Percentiles rank a stretch among this genome's conserved stretches.
These are phyloP conservation scores for Pontederia crassipes DNA, from an alignment of 176 grass and related monocot species.

Conservation along the genomic window DNA sequence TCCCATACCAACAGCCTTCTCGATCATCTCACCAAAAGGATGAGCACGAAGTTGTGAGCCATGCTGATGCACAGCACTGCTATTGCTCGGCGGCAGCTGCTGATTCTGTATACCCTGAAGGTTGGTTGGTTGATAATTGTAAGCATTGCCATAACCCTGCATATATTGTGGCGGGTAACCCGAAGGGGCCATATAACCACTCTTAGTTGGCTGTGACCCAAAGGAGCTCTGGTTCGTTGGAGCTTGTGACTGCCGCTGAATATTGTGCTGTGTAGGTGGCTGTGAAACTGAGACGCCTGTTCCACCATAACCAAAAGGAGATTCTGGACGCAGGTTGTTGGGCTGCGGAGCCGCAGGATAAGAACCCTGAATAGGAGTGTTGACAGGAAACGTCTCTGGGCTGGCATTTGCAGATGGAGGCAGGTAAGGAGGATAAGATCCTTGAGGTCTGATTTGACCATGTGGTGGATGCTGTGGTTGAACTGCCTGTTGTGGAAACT, in stretches of 20 bases:
- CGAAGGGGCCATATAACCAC: constrained; percentile 27
- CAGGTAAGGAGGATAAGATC: constrained; percentile 55
- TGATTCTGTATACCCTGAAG: constrained; percentile 19
- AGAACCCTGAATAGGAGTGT: constrained; percentile 43
- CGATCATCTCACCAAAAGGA: constrained; percentile 44
- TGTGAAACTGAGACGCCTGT: constrained; percentile 39
- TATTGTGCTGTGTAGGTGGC: constrained; percentile 31
- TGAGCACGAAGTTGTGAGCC: constrained; percentile 45
- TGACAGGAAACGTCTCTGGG: constrained; percentile 33
- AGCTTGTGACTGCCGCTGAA: constrained; percentile 29
- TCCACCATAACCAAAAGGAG: constrained; percentile 40
- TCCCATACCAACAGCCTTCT: constrained; percentile 68
- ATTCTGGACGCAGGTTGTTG: constrained; percentile 43
- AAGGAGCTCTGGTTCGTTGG: constrained; percentile 32
- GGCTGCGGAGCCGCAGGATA: constrained; percentile 52
- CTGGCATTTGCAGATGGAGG: constrained; percentile 47
- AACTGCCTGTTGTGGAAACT: constrained; percentile 35
- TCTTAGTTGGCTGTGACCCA: constrained; percentile 39
- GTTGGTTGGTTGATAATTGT: constrained; percentile 36
- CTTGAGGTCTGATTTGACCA: constrained; percentile 46
- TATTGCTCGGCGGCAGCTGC: constrained; percentile 24
- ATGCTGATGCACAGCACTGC: constrained; percentile 27
- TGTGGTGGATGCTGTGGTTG: constrained; percentile 35
- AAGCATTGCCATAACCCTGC: constrained; percentile 33
- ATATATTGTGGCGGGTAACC: constrained; percentile 41